These are phyloP conservation scores for Torulaspora maleeae DNA, from an alignment of 805 yeast species.

Conservation along the genomic window DNA sequence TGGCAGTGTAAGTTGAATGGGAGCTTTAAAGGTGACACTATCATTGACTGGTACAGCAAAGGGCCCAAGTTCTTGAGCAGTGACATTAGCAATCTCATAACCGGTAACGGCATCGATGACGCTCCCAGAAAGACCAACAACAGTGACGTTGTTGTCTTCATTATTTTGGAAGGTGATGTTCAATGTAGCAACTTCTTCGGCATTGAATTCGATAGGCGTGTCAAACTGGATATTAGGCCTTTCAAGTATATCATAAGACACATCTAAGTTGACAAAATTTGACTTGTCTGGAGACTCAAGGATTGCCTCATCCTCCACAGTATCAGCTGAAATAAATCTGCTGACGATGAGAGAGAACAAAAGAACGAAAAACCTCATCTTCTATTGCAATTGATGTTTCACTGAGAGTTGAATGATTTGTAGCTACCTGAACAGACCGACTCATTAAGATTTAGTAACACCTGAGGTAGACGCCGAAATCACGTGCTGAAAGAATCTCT, in stretches of 20 bases:
- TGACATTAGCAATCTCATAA: slow-evolving; percentile 52
- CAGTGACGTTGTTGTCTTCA: slow-evolving; percentile 46
- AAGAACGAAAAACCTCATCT: neutral
- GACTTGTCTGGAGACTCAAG: neutral
- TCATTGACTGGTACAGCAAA: slow-evolving; percentile 48
- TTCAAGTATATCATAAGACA: slow-evolving; percentile 48
- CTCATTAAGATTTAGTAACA: neutral
- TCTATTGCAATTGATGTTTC: neutral
- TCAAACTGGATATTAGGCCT: slow-evolving; percentile 38
- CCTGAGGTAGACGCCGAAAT: no score
- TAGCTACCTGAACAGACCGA: neutral
- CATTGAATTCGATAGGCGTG: slow-evolving; percentile 42
- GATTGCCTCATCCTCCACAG: neutral
- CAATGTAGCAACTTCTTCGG: slow-evolving; percentile 52
- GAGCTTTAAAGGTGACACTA: slow-evolving; percentile 50
- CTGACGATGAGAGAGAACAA: neutral
- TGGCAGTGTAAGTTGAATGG: slow-evolving; percentile 51
- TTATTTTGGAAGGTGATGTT: slow-evolving; percentile 49
- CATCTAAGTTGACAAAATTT: slow-evolving; percentile 37
- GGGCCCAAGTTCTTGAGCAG: slow-evolving; percentile 63
- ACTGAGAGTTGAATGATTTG: no score
- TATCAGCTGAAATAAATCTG: neutral
- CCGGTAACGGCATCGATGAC: slow-evolving; percentile 53
- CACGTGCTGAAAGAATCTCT: no score
- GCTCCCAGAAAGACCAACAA: slow-evolving; percentile 68